phyloP scores from a whole-genome alignment of 75 land plant species.

The Pinus albicaulis region DNA sequence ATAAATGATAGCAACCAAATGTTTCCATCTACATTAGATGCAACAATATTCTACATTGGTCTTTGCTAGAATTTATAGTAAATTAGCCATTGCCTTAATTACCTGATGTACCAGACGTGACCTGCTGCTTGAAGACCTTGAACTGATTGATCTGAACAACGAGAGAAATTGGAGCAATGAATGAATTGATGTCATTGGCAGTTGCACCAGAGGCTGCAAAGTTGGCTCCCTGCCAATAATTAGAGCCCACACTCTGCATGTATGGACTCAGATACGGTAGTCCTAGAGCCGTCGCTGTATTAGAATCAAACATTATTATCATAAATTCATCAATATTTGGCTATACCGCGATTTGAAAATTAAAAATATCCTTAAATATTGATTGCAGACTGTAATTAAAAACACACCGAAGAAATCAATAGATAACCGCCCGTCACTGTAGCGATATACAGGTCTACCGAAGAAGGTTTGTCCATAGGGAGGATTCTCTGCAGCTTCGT shows the following conservation, averaged over 20 bases:
- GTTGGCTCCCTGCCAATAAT: slow-evolving; percentile 60
- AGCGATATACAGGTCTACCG: slow-evolving; percentile 23
- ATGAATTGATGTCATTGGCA: slow-evolving; percentile 18
- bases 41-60: no score
- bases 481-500: slow-evolving; percentile 6
- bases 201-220: slow-evolving; percentile 61
- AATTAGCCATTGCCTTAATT: neutral
- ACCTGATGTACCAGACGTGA: neutral
- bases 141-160: slow-evolving; percentile 46
- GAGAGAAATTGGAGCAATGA: slow-evolving; percentile 40
- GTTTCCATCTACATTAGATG: neutral
- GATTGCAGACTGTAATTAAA: no score
- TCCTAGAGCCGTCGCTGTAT: slow-evolving; percentile 40
- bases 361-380: no score
- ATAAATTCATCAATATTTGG: no score
- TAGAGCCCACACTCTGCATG: slow-evolving; percentile 49
- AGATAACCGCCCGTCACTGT: slow-evolving; percentile 20
- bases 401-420: slow-evolving; percentile 23
- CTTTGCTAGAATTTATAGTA: no score
- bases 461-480: slow-evolving; percentile 30
- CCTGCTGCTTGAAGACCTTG: slow-evolving; percentile 33
- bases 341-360: no score
- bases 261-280: slow-evolving; percentile 51
- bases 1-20: neutral
- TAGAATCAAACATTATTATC: neutral